Conservation (phyloP, 331 rosid genomes). For the Pyrus hybrid region DNA sequence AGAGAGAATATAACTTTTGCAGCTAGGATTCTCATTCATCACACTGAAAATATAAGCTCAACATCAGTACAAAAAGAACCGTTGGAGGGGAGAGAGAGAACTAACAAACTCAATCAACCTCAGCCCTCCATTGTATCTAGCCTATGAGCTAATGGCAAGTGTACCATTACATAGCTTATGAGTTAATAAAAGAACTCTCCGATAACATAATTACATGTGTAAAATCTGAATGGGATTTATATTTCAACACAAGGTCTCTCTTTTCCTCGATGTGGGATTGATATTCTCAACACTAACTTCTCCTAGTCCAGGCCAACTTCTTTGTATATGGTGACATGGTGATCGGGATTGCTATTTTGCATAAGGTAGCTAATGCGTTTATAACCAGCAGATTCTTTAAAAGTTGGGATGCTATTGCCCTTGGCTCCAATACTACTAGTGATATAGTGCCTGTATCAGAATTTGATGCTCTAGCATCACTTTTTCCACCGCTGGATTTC, state of each 20-base stretch:
- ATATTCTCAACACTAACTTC: not conserved
- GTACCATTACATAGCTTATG: not conserved
- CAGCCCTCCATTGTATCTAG: not conserved
- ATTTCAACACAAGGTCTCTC: too few species aligned
- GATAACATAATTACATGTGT: not conserved
- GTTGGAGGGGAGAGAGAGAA: not conserved
- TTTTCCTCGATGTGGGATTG: too few species aligned
- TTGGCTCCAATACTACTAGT: not conserved
- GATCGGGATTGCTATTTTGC: not conserved
- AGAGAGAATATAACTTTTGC: not conserved
- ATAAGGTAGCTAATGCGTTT: not conserved
- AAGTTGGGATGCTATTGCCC: not conserved
- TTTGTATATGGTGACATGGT: slow-evolving; percentile 2
- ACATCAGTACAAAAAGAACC: too few species aligned
- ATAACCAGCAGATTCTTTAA: slow-evolving; percentile 1
- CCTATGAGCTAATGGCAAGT: not conserved
- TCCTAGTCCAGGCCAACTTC: not conserved
- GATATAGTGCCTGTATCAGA: not conserved
- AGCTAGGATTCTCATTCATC: not conserved
- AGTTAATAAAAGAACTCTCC: not conserved
- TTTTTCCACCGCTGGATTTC: not conserved
- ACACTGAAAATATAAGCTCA: not conserved
- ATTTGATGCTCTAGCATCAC: not conserved
- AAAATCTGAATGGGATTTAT: not conserved
- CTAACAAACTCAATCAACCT: not conserved